Evolutionary conservation across 768 basidiomycete genomes (phyloP), one percentile per base, ranked within the genome.

Genomic region (Coprinopsis marcescibilis): DNA sequence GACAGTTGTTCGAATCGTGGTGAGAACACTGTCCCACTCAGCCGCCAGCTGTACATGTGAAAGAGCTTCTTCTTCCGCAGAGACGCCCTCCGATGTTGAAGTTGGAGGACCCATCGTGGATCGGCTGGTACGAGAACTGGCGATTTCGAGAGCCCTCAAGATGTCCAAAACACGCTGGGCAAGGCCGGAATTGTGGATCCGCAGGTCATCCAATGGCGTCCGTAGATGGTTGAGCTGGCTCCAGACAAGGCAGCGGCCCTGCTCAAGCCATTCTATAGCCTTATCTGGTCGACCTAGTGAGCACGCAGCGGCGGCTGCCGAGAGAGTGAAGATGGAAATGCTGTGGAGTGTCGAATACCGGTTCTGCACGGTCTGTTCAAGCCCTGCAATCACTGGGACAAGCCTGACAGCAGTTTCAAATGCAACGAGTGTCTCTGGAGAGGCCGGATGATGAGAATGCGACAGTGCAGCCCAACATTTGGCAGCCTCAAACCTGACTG

Each of bases 201-300:
- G 39, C 5, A 60, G 52, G 6, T 43, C 29, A 21, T 60, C 58
- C 5, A 57, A 19, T 12, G 58, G 57, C 8, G 51, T 57, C 17
- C 55, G 56, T 1, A 60, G 50, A 4, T 46, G 6, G 12, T 53
- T 38, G 7, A 51, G 33, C 30, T 60, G 58, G 13, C 42, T 38
- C 58, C 58, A 60, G 37, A 60, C 52, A 15, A 60, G 43, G 23
- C 52, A 51, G 2, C 58, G 54, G 17, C 58, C 58, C 33, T 58
- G 58, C 48, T 60, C 58, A 23, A 60, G 46, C 56, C 56, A 60
- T 27, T 60, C 58, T 5, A 60, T 27, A 15, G 58, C 56, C 25
- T 40, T 38, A 2, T 50, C 37, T 20, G 24, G 21, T n/a, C 35
- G 23, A 6, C 48, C 49, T 14, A 23, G 12, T 12, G 25, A 14